Evolutionary conservation across 352 stramenopile genomes (phyloP).

Genomic region (Pythium phragmiticola): DNA sequence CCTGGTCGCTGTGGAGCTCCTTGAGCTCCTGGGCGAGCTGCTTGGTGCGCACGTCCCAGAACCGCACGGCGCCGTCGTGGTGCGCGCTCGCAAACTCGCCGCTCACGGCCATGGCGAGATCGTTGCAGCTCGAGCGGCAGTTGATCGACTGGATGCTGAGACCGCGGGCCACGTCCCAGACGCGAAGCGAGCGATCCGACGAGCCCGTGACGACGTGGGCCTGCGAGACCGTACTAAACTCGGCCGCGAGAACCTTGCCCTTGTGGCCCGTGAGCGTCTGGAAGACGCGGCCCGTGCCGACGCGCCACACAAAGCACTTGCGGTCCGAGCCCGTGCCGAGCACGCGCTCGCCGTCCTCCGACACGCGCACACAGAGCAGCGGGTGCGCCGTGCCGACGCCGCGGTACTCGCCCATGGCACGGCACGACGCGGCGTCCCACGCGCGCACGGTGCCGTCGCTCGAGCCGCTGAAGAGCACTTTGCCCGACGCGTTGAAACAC

Average conservation of each 20-base stretch:
- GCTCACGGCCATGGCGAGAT: conserved; percentile 58
- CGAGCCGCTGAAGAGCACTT: conserved; percentile 80
- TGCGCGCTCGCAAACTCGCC: conserved; percentile 76
- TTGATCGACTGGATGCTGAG: conserved; percentile 70
- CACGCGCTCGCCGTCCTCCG: conserved; percentile 73
- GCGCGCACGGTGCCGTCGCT: conserved; percentile 81
- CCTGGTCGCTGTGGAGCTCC: conserved; percentile 61
- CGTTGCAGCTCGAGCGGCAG: conserved; percentile 82
- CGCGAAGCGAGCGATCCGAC: conserved; percentile 68
- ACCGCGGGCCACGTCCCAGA: conserved; percentile 72
- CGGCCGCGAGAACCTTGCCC: conserved; percentile 76
- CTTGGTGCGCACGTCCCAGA: conserved; percentile 72
- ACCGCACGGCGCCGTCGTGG: conserved; percentile 72
- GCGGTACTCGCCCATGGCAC: conserved; percentile 69
- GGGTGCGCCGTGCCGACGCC: conserved; percentile 78
- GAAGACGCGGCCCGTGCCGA: conserved; percentile 74
- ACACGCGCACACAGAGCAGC: conserved; percentile 76
- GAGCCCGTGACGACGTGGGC: conserved; percentile 78
- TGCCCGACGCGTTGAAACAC: conserved; percentile 80
- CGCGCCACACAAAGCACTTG: conserved; percentile 85
- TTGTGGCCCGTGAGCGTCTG: conserved; percentile 86
- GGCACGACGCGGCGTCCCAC: conserved; percentile 59
- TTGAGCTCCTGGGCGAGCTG: conserved; percentile 52
- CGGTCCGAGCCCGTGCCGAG: conserved; percentile 80
- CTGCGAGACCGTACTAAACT: conserved; percentile 59